Evolutionary conservation across 106 monocot genomes (phyloP).

Genomic region (Gastrodia elata): DNA sequence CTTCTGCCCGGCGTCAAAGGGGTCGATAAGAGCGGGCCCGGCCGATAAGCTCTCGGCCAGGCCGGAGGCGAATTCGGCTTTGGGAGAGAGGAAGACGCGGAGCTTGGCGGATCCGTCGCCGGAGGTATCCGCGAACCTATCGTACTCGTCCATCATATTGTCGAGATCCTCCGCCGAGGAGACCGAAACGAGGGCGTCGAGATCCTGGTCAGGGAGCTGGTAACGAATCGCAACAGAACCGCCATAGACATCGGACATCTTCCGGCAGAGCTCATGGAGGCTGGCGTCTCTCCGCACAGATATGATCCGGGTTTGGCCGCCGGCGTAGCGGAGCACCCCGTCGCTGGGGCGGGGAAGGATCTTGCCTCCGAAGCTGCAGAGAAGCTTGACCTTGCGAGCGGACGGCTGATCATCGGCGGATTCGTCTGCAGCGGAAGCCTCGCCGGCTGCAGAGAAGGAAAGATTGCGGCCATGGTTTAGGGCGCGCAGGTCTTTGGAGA

Average conservation of each 20-base stretch:
- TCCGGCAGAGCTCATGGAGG: conserved; percentile 35
- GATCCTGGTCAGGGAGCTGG: conserved; percentile 83
- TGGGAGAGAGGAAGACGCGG: conserved; percentile 54
- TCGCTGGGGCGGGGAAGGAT: conserved; percentile 74
- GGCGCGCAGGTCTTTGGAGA: neutral
- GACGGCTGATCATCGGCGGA: neutral
- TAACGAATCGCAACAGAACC: conserved; percentile 47
- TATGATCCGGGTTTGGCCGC: conserved; percentile 73
- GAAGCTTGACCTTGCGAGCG: conserved; percentile 41
- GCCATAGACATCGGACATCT: conserved; percentile 42
- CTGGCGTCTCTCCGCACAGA: conserved; percentile 38
- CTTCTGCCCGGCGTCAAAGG: conserved; percentile 18
- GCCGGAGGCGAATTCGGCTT: conserved; percentile 17
- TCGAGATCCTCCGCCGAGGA: conserved; percentile 76
- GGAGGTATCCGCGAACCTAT: conserved; percentile 30
- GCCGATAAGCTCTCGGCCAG: neutral
- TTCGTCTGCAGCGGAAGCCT: neutral
- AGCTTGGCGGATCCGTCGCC: conserved; percentile 53
- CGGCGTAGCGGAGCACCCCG: conserved; percentile 66
- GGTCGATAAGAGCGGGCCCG: conserved; percentile 8
- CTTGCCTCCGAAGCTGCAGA: conserved; percentile 72
- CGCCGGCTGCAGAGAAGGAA: neutral
- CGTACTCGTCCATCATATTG: conserved; percentile 97
- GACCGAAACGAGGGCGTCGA: conserved; percentile 79
- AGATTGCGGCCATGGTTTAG: neutral